Base-by-base conservation (phyloP, 2,329 filamentous ascomycete genomes). In the Torrubiellomyces zombiae region DNA sequence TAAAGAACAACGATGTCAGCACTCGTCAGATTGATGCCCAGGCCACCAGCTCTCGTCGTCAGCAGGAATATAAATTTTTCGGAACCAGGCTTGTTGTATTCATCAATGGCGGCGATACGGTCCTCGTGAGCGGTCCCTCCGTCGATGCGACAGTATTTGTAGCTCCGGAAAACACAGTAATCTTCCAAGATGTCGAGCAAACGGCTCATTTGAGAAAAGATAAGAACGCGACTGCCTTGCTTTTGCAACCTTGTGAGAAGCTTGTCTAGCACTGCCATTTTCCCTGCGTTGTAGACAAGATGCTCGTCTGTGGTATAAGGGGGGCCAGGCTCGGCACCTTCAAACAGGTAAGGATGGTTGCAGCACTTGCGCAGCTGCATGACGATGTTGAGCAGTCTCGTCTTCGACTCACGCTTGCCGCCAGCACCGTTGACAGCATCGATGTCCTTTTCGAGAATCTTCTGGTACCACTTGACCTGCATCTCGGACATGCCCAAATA, bases 361-460 rank as follows among this genome's bases (percentile, higher is more conserved):
- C 89, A 98, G 55, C 89, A 98, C 54, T 98, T 98, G 40, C 89
- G 77, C 35, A 98, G 67, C 53, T 98, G 89, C 89, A 98, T 98
- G 39, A 98, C 89, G 44, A 98, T 98, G 54, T 98, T 98, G 35
- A 98, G 64, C 13, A 98, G 67, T 35, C 89, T 74, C 2, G 89
- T 98, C 58, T 98, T 98, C 16, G 86, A 95, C 54, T 98, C 89
- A 31, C 85, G 78, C 56, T 94, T 98, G 25, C 89, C 89, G 34
- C 78, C 82, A 16, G 86, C 89, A 32, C 89, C 89, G 38, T 98
- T 98, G 42, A 98, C 86, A 9, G 89, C 89, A 50, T 98, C 89
- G 33, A 98, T 98, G 43, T 98, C 89, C 55, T 95, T 98, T 45
- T 98, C 89, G 3, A 98, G 60, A 39, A 98, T 98, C 58, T 94